Percentiles rank a stretch among this genome's conserved stretches.
Conservation (phyloP, 2,329 filamentous ascomycete genomes). For the Talaromyces sp. region DNA sequence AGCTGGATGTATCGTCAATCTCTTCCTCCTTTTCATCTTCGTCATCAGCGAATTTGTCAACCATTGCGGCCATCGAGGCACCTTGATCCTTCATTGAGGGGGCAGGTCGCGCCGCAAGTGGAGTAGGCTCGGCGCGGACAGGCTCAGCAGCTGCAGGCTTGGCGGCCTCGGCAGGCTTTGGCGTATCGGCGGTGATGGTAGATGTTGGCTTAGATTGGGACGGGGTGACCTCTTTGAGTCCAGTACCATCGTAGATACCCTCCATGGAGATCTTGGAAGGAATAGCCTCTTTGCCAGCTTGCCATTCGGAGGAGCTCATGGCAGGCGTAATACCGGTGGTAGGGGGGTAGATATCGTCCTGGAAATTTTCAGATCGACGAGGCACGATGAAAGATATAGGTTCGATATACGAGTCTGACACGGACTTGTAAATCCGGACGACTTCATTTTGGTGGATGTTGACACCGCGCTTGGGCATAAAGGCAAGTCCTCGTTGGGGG, state of each 20-base stretch:
- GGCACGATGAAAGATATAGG: slow-evolving; percentile 97
- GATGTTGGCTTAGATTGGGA: slow-evolving; percentile 36
- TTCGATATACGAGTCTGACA: slow-evolving; percentile 91
- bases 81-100: slow-evolving; percentile 80
- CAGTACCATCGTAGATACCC: slow-evolving; percentile 80
- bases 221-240: slow-evolving; percentile 67
- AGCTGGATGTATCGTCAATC: slow-evolving; percentile 64
- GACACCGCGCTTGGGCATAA: slow-evolving; percentile 89
- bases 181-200: slow-evolving; percentile 42
- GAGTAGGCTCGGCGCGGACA: slow-evolving; percentile 28
- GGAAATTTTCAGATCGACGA: slow-evolving; percentile 87
- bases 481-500: slow-evolving; percentile 89
- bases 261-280: slow-evolving; percentile 93
- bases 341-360: slow-evolving; percentile 94
- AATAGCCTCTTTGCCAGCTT: slow-evolving; percentile 75
- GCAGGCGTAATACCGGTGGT: slow-evolving; percentile 75
- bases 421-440: slow-evolving; percentile 93
- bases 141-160: slow-evolving; percentile 32
- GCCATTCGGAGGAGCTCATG: slow-evolving; percentile 76
- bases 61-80: slow-evolving; percentile 77
- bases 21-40: slow-evolving; percentile 57
- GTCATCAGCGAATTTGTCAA: slow-evolving; percentile 78
- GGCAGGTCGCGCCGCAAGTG: slow-evolving; percentile 48
- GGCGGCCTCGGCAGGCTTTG: slow-evolving; percentile 43
- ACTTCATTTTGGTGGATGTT: slow-evolving; percentile 97